Evolutionary conservation across 106 monocot genomes (phyloP).

Genomic region (Hemerocallis citrina): DNA sequence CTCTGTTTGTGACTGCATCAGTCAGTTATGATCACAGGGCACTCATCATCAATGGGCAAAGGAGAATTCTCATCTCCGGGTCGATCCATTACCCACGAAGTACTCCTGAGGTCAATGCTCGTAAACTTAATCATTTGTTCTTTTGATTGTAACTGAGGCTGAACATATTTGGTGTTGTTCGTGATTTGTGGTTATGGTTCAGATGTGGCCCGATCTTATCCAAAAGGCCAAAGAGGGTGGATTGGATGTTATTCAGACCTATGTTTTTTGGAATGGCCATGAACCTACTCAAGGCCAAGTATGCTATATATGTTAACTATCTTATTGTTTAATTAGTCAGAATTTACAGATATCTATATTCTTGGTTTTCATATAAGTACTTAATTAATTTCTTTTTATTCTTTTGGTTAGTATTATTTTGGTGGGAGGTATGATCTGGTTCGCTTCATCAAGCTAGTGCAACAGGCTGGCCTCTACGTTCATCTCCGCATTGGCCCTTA

Average conservation of each 20-base stretch:
- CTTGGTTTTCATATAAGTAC: neutral
- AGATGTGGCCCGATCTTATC: slow-evolving; percentile 89
- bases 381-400: neutral
- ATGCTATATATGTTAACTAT: neutral
- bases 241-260: slow-evolving; percentile 75
- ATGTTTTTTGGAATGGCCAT: slow-evolving; percentile 85
- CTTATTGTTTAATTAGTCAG: no score
- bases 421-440: slow-evolving; percentile 28
- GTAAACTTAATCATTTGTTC: no score
- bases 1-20: slow-evolving; percentile 15
- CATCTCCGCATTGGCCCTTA: slow-evolving; percentile 27
- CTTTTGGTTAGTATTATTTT: slow-evolving; percentile 25
- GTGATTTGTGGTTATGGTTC: slow-evolving; percentile 5
- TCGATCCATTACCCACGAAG: slow-evolving; percentile 75
- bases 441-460: slow-evolving; percentile 19
- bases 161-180: neutral
- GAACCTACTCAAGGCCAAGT: slow-evolving; percentile 74
- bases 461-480: slow-evolving; percentile 23
- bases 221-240: slow-evolving; percentile 78
- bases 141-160: no score
- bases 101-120: slow-evolving; percentile 43
- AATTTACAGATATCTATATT: neutral
- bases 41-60: slow-evolving; percentile 46
- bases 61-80: slow-evolving; percentile 63
- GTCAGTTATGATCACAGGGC: slow-evolving; percentile 50